Evolutionary conservation across 805 yeast genomes (phyloP).

Genomic region (Ogataea angusta): DNA sequence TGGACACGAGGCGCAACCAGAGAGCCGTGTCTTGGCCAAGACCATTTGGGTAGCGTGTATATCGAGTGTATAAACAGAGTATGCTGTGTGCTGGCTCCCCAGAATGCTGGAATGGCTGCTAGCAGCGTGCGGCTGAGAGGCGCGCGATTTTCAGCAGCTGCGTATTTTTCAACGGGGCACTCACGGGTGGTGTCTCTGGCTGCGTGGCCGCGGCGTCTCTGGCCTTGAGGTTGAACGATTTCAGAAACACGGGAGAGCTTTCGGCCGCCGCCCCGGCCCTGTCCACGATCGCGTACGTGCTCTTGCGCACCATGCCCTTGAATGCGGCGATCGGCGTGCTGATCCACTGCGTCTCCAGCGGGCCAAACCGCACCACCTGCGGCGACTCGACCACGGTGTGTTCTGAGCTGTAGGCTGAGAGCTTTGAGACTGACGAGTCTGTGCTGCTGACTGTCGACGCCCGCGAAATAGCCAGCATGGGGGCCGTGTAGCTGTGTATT

Average conservation of each 20-base stretch:
- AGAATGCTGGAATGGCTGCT: neutral
- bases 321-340: conserved; percentile 19
- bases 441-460: neutral
- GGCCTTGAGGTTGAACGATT: conserved; percentile 18
- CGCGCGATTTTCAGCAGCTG: conserved; percentile 2
- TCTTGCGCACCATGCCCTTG: conserved; percentile 18
- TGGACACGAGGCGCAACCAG: neutral
- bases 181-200: neutral
- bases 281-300: conserved; percentile 12
- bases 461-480: neutral
- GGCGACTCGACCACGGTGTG: neutral
- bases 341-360: conserved; percentile 20
- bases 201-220: neutral
- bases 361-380: conserved; percentile 16
- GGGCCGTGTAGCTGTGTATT: neutral
- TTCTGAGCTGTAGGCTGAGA: neutral
- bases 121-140: neutral
- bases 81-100: neutral
- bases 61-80: no score
- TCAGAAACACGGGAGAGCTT: conserved; percentile 10
- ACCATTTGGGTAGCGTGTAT: no score
- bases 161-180: neutral
- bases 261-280: conserved; percentile 1
- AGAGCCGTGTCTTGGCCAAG: neutral
- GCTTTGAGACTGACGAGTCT: neutral